Base-by-base conservation (phyloP, 2,329 filamentous ascomycete genomes). In the Cercospora zeae-maydis region DNA sequence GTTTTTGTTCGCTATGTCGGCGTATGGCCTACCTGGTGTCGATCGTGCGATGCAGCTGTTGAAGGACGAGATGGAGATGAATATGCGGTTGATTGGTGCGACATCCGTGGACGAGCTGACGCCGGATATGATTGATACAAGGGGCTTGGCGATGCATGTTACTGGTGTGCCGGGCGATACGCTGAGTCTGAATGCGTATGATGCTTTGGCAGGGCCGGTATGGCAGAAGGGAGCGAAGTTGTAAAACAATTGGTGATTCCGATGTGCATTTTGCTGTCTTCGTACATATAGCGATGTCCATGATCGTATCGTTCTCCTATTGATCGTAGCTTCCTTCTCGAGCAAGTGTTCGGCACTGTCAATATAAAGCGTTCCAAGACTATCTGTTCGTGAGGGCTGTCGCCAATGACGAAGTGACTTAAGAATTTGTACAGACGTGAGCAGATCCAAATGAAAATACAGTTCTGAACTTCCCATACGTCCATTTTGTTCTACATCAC, bases 11-110 rank as follows among this genome's bases (percentile, higher is more conserved):
- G 93, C 95, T 72, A 98, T 99, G 93, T 90, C 88, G 66, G 87
- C 92, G 9, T 98, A 98, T 73, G 95, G 95, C 1, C 79, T 91
- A 63, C 83, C 88, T 2, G 95, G 95, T 67, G 93, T 98, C 19
- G 91, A 96, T 73, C 85, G 91, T 34, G 95, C 95, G 33, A 96
- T 98, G 89, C 89, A 92, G 66, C 62, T 77, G 62, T 63, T 76
- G 56, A 75, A 74, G 80, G 95, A 98, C 73, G 95, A 99, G 83
- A 91, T 99, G 86, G 92, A 96, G 80, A 98, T 98, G 93, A 95
- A 93, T 74, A 98, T 99, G 95, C 86, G 95, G 6, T 80, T 99
- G 66, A 92, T 99, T 70, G 95, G 95, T 9, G 90, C 87, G 63
- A 85, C 83, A 19, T 87, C 79, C 64, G 77, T 99, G 33, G 86